Conservation (phyloP, 306 rosid species). For the Lagenaria siceraria region DNA sequence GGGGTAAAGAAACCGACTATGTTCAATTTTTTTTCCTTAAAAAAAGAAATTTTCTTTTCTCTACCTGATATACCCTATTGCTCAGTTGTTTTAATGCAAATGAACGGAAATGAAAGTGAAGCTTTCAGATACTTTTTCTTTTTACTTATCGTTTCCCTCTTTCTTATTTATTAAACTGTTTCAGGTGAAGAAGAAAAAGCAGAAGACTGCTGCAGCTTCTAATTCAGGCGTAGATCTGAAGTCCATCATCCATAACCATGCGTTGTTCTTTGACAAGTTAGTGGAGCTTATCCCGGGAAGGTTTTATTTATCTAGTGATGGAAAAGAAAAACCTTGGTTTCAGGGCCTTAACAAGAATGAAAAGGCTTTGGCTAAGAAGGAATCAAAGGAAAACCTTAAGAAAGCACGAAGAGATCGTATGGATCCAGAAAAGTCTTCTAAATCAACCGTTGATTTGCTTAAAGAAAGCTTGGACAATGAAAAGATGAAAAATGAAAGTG, state of each 20-base stretch:
- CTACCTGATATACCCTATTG: not conserved
- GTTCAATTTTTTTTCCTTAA: not conserved
- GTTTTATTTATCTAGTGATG: conserved; percentile 54
- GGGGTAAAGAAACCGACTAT: not conserved
- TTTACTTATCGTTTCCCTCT: not conserved
- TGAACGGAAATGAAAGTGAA: not conserved
- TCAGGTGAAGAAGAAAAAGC: conserved; percentile 48
- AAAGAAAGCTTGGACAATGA: conserved; percentile 45
- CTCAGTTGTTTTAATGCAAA: not conserved
- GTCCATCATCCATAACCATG: conserved; percentile 38
- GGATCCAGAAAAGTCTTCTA: conserved; percentile 52
- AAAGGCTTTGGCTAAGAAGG: conserved; percentile 53
- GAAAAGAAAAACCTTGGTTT: conserved; percentile 65
- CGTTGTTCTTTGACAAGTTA: conserved; percentile 59
- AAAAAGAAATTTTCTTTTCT: not conserved
- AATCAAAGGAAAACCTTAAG: conserved; percentile 60
- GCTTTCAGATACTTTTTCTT: not conserved
- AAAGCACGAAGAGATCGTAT: conserved; percentile 51
- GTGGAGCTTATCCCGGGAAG: conserved; percentile 73
- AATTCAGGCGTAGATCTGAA: conserved; percentile 24
- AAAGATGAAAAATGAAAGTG: conserved; percentile 16
- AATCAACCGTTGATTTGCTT: conserved; percentile 53
- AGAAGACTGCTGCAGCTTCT: conserved; percentile 4
- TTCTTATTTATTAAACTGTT: not conserved
- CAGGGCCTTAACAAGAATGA: conserved; percentile 64